Evolutionary conservation across 1,139 yeast species (phyloP).

Genomic region (Hemisphaericaspora lyxosophila): DNA sequence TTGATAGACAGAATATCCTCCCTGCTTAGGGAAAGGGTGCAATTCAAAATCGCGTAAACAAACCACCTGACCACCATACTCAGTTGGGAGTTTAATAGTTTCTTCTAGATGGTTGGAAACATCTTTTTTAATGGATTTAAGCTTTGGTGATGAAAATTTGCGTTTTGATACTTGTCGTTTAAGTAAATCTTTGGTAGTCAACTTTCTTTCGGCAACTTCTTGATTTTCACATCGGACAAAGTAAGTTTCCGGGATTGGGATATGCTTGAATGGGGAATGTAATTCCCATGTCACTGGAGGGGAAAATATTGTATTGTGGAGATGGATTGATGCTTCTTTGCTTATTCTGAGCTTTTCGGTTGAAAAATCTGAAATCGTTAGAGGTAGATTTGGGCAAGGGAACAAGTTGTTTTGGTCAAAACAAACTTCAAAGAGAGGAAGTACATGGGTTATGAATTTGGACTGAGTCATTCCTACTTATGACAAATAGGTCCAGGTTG

Average conservation of each 20-base stretch:
- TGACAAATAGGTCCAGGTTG: too few species aligned
- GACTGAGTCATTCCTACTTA: background rate
- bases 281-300: background rate
- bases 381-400: background rate
- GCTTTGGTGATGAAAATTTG: background rate
- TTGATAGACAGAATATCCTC: background rate
- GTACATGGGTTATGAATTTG: background rate
- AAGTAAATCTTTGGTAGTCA: background rate
- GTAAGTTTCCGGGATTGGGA: constrained; percentile 1
- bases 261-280: constrained; percentile 1
- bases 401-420: background rate
- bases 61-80: background rate
- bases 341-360: constrained; percentile 6
- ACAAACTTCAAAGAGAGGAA: background rate
- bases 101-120: background rate
- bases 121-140: background rate
- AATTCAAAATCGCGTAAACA: too few species aligned
- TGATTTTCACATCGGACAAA: constrained; percentile 1
- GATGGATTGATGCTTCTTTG: constrained; percentile 2
- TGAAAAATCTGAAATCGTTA: constrained; percentile 1
- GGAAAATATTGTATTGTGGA: constrained; percentile 1
- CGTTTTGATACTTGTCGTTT: background rate
- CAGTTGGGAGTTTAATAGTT: background rate
- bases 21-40: background rate
- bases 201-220: too few species aligned